Evolutionary conservation across 23 red algal genomes (phyloP), one percentile per base, ranked within the genome.

Genomic region (Gracilaria gracilis): DNA sequence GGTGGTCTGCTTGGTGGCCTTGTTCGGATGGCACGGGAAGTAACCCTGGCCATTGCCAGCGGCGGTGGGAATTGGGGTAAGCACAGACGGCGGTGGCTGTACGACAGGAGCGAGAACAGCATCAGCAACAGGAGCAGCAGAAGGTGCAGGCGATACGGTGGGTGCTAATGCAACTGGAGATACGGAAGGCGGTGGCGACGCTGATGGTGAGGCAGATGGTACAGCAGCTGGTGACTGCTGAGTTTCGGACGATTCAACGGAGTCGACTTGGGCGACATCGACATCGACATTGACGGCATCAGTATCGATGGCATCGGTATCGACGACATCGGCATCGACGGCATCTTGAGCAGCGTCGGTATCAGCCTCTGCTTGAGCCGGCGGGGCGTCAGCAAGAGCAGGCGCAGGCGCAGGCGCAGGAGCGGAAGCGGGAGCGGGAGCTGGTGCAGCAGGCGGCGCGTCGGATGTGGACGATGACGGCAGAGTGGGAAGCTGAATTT

Each of bases 1-100:
- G 3, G 81, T 58, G n/a, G 53, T 81, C 40, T 90, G 71, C 54
- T 64, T 67, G 0, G 14, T 33, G 32, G 69, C 46, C 62, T 90
- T 90, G 64, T 47, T 81, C 12, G 87, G 87, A 38, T 90, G 87
- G 46, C 87, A 90, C 32, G 87, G 87, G 62, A 81, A 90, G 57
- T 80, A 90, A 16, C 87, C 75, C 33, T 80, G 57, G 23, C 65
- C 70, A 49, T 24, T 49, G 40, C 62, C 64, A 13, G 67, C 16
- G n/a, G 67, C 65, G 84, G 51, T 73, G 11, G 69, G 44, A 21
- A 53, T 75, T 8, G 84, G 11, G 20, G 84, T 17, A 61, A n/a
- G 24, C 9, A 20, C 35, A 62, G 65, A 38, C 67, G 84, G 25
- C 36, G 51, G 84, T 4, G 67, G 67, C 29, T 4, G 42, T 11